These are phyloP conservation scores for Spathaspora gorwiae DNA, from an alignment of 805 yeast species.

Conservation along the genomic window DNA sequence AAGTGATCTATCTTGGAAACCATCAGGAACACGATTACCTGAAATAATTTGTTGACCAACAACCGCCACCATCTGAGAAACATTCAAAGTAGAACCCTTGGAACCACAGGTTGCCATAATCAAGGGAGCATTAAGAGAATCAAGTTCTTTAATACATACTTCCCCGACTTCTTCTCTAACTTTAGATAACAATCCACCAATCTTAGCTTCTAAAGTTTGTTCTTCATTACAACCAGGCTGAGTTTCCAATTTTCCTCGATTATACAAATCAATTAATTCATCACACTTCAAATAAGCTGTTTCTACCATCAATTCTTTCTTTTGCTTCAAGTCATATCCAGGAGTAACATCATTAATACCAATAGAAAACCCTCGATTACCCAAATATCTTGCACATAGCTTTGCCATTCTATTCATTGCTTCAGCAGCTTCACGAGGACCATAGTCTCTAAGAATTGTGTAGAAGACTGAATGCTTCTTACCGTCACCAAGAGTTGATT, in stretches of 20 bases:
- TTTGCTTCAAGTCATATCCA: slow-evolving; percentile 64
- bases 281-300: slow-evolving; percentile 88
- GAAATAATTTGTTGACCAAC: slow-evolving; percentile 98
- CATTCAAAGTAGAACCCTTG: slow-evolving; percentile 95
- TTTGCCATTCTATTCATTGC: slow-evolving; percentile 99
- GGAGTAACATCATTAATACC: slow-evolving; percentile 98
- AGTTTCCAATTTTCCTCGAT: slow-evolving; percentile 86
- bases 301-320: slow-evolving; percentile 86
- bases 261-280: slow-evolving; percentile 73
- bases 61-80: slow-evolving; percentile 99
- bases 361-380: slow-evolving; percentile 93
- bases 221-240: slow-evolving; percentile 99
- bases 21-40: slow-evolving; percentile 99
- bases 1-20: slow-evolving; percentile 97
- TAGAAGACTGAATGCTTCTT: slow-evolving; percentile 95
- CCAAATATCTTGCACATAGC: slow-evolving; percentile 89
- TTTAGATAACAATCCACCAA: slow-evolving; percentile 91
- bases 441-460: slow-evolving; percentile 90
- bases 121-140: slow-evolving; percentile 87
- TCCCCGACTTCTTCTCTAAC: slow-evolving; percentile 99
- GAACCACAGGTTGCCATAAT: slow-evolving; percentile 99
- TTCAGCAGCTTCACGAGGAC: slow-evolving; percentile 90
- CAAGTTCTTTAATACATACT: slow-evolving; percentile 89
- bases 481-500: slow-evolving; percentile 94
- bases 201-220: slow-evolving; percentile 95